phyloP scores from a whole-genome alignment of 768 basidiomycete species.

The Trametes cubensis region DNA sequence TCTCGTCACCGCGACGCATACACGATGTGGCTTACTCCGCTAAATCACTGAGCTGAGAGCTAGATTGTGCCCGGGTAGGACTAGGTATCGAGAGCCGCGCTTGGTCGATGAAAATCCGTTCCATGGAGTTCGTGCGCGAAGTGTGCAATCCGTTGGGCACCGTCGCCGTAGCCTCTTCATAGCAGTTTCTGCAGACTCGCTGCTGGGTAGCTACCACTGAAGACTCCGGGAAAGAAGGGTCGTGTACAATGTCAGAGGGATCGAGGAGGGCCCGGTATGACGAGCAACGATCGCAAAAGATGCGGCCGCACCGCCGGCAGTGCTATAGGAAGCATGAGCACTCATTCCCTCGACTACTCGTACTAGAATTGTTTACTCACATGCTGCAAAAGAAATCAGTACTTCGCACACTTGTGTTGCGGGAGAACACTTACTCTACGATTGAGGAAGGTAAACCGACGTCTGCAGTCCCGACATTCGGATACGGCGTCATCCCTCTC shows the following conservation, averaged over 20 bases:
- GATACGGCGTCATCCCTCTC: constrained; percentile 75
- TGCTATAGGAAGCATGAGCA: constrained; percentile 35
- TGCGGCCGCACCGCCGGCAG: constrained; percentile 70
- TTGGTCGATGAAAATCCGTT: constrained; percentile 75
- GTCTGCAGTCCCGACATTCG: constrained; percentile 75
- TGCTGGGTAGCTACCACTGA: constrained; percentile 58
- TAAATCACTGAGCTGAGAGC: constrained; percentile 84
- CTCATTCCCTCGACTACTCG: too few relatives aligned
- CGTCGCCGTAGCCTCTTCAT: constrained; percentile 67
- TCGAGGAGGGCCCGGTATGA: constrained; percentile 57
- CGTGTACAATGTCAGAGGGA: constrained; percentile 75
- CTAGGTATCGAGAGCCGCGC: constrained; percentile 65
- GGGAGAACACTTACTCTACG: constrained; percentile 64
- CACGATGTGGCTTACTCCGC: constrained; percentile 61
- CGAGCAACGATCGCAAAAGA: constrained; percentile 68
- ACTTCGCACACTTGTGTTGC: constrained; percentile 13
- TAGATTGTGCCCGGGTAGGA: constrained; percentile 63
- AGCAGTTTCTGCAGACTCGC: constrained; percentile 79
- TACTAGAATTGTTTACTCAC: constrained; percentile 49
- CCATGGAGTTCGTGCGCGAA: constrained; percentile 58
- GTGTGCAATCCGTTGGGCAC: constrained; percentile 57
- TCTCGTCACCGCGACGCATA: background rate
- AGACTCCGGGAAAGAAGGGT: constrained; percentile 58
- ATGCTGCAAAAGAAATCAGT: constrained; percentile 51
- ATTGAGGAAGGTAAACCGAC: constrained; percentile 75